These are phyloP conservation scores for Bipolaris sorokiniana DNA, from an alignment of 2,329 filamentous ascomycete genomes.

Conservation along the genomic window DNA sequence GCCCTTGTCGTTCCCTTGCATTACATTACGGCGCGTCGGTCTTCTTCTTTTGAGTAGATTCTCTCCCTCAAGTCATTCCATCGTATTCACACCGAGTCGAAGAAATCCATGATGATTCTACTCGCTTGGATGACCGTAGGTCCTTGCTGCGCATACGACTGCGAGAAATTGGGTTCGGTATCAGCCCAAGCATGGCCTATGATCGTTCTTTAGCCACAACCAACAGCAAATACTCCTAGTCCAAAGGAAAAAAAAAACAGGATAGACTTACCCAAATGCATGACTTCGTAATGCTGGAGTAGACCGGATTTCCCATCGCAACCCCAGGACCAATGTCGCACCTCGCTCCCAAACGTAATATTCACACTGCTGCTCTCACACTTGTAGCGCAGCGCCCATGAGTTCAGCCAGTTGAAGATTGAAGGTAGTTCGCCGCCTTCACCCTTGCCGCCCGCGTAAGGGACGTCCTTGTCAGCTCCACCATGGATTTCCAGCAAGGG, in stretches of 20 bases:
- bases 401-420: conserved; percentile 52
- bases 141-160: conserved; percentile 47
- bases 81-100: conserved; percentile 34
- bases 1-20: not conserved
- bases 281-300: conserved; percentile 56
- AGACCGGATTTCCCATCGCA: conserved; percentile 47
- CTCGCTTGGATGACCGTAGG: conserved; percentile 55
- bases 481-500: conserved; percentile 61
- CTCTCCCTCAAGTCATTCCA: too few relatives aligned
- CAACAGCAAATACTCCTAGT: too few relatives aligned
- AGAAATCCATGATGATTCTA: conserved; percentile 55
- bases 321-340: conserved; percentile 54
- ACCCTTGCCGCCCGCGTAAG: conserved; percentile 54
- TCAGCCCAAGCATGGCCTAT: conserved; percentile 55
- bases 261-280: conserved; percentile 49
- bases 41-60: not conserved
- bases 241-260: not conserved
- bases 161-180: conserved; percentile 54
- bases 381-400: conserved; percentile 53
- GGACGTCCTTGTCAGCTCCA: conserved; percentile 55
- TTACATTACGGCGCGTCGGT: not conserved
- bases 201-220: conserved; percentile 7
- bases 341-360: conserved; percentile 42
- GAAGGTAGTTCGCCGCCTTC: conserved; percentile 54
- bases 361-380: conserved; percentile 29